Conservation (phyloP, 2,329 filamentous ascomycete species). For the Botryosphaeria dothidea region DNA sequence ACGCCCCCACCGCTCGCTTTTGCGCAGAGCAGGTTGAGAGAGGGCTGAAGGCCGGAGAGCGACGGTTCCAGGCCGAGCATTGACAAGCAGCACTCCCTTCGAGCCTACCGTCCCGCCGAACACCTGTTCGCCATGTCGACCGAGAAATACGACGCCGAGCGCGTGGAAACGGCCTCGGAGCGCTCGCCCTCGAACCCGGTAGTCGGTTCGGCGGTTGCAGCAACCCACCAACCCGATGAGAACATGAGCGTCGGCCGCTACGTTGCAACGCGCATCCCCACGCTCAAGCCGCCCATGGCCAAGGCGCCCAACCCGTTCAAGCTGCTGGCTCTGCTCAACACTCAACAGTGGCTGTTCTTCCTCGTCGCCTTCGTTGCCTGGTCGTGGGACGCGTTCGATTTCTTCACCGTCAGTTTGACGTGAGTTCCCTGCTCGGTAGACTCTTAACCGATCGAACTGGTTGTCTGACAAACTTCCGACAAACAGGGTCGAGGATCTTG, state of each 20-base stretch:
- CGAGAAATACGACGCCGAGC: not conserved
- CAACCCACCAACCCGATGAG: not conserved
- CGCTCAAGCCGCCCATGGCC: slow-evolving; percentile 58
- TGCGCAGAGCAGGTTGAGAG: no score
- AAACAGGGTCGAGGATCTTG: slow-evolving; percentile 48
- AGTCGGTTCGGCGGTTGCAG: not conserved
- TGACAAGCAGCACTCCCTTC: not conserved
- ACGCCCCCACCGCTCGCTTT: no score
- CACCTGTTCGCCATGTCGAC: not conserved
- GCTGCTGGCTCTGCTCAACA: slow-evolving; percentile 52
- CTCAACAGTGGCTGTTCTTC: slow-evolving; percentile 62
- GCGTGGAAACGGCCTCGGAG: not conserved
- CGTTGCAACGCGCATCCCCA: slow-evolving; percentile 53
- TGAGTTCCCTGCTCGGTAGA: not conserved
- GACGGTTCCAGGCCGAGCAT: no score
- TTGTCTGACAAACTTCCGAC: not conserved
- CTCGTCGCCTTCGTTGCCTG: slow-evolving; percentile 51
- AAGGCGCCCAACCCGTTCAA: slow-evolving; percentile 56
- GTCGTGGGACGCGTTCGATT: slow-evolving; percentile 57
- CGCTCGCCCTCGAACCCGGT: not conserved
- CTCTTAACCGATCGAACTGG: not conserved
- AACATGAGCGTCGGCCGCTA: slow-evolving; percentile 49
- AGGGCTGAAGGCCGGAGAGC: no score
- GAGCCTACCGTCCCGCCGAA: not conserved
- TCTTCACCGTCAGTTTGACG: slow-evolving; percentile 63